These are phyloP conservation scores for Saccharomyces hybrid DNA, from an alignment of 1,139 yeast species.

Conservation along the genomic window DNA sequence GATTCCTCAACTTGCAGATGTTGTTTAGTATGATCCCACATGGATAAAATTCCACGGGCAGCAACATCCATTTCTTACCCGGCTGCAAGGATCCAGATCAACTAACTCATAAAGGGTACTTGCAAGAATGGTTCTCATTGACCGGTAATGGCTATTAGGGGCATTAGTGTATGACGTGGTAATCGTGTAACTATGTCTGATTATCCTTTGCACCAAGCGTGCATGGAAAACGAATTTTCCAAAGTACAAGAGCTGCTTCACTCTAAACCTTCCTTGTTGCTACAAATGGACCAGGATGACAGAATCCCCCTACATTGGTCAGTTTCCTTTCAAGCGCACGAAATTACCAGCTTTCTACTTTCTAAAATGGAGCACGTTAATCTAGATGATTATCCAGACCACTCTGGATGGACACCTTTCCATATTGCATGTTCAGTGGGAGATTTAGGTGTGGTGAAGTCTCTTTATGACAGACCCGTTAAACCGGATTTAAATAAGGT, in stretches of 20 bases:
- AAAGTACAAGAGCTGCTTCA: constrained; percentile 20
- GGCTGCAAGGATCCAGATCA: too few species aligned
- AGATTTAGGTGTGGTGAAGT: constrained; percentile 44
- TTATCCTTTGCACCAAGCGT: constrained; percentile 27
- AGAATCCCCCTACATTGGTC: constrained; percentile 92
- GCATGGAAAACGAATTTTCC: constrained; percentile 26
- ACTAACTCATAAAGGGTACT: not conserved
- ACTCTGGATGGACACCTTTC: constrained; percentile 80
- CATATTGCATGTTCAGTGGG: constrained; percentile 81
- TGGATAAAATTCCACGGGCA: too few species aligned
- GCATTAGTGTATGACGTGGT: not conserved
- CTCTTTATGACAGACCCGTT: constrained; percentile 37
- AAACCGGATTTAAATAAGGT: constrained; percentile 42
- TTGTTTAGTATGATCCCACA: too few species aligned
- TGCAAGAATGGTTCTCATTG: not conserved
- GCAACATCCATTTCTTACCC: too few species aligned
- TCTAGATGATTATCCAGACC: constrained; percentile 61
- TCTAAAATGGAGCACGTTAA: constrained; percentile 39
- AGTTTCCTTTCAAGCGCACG: constrained; percentile 52
- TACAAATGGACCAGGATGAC: constrained; percentile 55
- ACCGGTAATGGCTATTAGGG: not conserved
- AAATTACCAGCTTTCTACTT: constrained; percentile 37
- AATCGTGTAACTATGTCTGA: constrained; percentile 8
- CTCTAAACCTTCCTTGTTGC: constrained; percentile 1
- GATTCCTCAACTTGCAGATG: too few species aligned